Base-by-base conservation (phyloP, 139 green algal genomes). In the Micromonas commoda region DNA sequence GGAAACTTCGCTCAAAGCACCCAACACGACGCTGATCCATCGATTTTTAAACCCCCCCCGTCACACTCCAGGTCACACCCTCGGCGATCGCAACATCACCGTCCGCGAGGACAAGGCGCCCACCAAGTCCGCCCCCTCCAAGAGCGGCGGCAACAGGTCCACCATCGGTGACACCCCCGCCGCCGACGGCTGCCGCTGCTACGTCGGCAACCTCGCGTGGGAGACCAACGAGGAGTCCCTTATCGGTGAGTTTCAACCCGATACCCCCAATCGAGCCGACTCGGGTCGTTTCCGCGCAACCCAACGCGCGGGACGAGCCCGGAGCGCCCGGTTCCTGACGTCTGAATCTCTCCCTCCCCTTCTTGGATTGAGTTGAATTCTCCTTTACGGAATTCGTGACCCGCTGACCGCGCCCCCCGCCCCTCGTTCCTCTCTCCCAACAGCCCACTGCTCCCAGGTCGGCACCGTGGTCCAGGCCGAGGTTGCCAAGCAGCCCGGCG, bases 81-180 rank as follows among this genome's bases (percentile, higher is more conserved):
- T 97, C 21, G 89, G 81, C 60, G 93, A 93, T n/a, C 89, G 93
- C 68, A 90, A 86, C 53, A 91, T 97, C 75, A 82, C 95, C 52
- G 93, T 97, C 16, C 84, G 93, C 38, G 93, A 97, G 83, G 93
- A 97, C 85, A 83, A 92, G 28, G 92, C 97, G 88, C 45, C 45
- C 9, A 53, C 53, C 4, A 78, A 78, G 71, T 3, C 3, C 20
- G 51, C 67, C 33, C 23, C 16, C 6, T 68, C 38, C n/a, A 19
- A 19, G 0, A 16, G 45, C 45, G 9, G 45, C 45, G 45, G 45
- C 45, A 23, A 9, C 45, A 16, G 45, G 45, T 23, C 9, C 45
- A 16, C 16, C 45, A 57, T 57, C 9, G 45, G 45, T 16, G 45
- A 57, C 9, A 57, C 45, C 45, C 45, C 45, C 45, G 45, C 45